Base-by-base conservation (phyloP, 495 filamentous ascomycete species). In the Daldinia loculata region DNA sequence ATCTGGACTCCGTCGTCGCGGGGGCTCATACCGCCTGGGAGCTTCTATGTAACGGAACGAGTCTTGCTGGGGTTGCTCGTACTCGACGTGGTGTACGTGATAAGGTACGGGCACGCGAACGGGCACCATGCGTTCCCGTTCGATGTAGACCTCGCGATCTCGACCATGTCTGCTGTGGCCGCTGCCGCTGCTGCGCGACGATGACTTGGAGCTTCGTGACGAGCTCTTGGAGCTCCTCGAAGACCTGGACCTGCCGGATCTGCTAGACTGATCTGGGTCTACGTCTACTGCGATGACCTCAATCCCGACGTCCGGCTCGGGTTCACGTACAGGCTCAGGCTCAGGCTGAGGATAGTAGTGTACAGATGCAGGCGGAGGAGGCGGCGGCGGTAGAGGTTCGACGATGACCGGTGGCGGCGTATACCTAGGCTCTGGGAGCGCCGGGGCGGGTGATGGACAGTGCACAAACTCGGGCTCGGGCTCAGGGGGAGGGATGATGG, bases 211-310 rank as follows among this genome's bases (percentile, higher is more conserved):
- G 55, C 75, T 79, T 15, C 63, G 61, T 19, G 72, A 74, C 29
- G 75, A 74, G 34, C 67, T 74, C 63, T 70, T 70, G 17, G 69
- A 66, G 17, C 70, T 67, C 9, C 43, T 22, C 43, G 43, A 48
- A 22, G 43, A 3, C 43, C 43, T 22, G 17, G 77, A 75, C 34
- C 67, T 73, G 14, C 55, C 60, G 2, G 67, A 59, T 14, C 63
- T 74, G 51, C 57, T 69, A 11, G 67, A 65, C 22, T 78, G 70
- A 1, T 78, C 75, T 7, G 80, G 77, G 56, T 86, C 83, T 50
- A 85, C 76, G 71, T 85, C 82, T n/a, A 87, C 84, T 63, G 80
- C 80, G 56, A 87, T 84, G 48, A 86, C 79, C 61, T 86, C 84
- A 59, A 86, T 83, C 14, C 71, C 73, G 3, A 78, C 71, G 61